Evolutionary conservation across 371 early-diverging fungal genomes (phyloP), one percentile per base, ranked within the genome.

Genomic region (Rhizopus stolonifer): DNA sequence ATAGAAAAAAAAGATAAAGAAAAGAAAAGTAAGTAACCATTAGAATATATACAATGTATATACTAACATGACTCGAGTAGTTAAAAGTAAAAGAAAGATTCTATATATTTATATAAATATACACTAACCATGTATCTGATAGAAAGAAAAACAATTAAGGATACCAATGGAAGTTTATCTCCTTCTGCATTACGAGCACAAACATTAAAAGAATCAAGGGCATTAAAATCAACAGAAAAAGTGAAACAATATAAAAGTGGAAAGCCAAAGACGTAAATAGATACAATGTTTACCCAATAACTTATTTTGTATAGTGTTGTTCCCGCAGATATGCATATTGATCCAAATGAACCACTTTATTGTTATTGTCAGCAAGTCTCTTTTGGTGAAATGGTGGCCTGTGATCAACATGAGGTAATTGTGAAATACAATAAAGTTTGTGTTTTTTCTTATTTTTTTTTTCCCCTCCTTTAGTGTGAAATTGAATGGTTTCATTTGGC

Each of bases 331-430:
- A 58, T 91, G 34, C 82, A 88, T 0, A 90, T 94, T 56, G 97
- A 98, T 71, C 96, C 96, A 7, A 91, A 95, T 67, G 98, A 97
- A 70, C 95, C 94, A 17, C 79, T 86, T 1, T 98, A 98, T 65
- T 98, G 98, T 64, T 89, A 91, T 52, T 98, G 98, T 54, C 83
- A 90, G 44, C 92, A 94, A 67, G 93, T 98, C 4, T 95, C 95
- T 15, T 96, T 84, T 64, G 98, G 98, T 13, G 94, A 95, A 51
- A 98, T 98, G 98, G 91, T 98, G 46, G 98, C 89, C 14, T 97
- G 98, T 68, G 98, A 97, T 62, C 90, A 93, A 49, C 79, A 80
- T 13, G 92, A 93, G 54, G 92, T 91, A 83, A 62, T 80, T n/a
- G n/a, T n/a, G n/a, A n/a, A n/a, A n/a, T n/a, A n/a, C n/a, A n/a